These are phyloP conservation scores for Wallemia ichthyophaga DNA, from an alignment of 1,284 basidiomycete species.

Conservation along the genomic window DNA sequence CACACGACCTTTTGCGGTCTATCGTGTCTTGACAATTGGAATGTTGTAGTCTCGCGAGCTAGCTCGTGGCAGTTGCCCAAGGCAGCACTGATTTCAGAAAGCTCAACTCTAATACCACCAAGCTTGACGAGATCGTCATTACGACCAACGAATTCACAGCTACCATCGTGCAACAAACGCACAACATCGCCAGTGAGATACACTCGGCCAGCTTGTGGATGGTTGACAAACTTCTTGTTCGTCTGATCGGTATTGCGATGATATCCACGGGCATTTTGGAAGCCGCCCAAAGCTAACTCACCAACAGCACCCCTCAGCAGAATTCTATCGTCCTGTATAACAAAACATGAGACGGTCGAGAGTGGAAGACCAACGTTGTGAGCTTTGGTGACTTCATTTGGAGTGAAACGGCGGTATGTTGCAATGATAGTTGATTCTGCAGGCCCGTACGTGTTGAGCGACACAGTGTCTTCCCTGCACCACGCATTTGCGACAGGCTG, in stretches of 20 bases:
- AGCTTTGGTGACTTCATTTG: constrained; percentile 13
- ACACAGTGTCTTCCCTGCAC: constrained; percentile 12
- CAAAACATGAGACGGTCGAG: constrained; percentile 13
- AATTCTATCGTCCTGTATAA: constrained; percentile 10
- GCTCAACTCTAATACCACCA: constrained; percentile 16
- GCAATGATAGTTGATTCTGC: constrained; percentile 14
- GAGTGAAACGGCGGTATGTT: constrained; percentile 11
- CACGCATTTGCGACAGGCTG: constrained; percentile 16
- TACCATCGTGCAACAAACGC: constrained; percentile 12
- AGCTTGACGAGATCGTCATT: constrained; percentile 17
- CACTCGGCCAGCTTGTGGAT: constrained; percentile 11
- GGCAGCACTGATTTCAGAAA: constrained; percentile 16
- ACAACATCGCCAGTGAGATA: constrained; percentile 14
- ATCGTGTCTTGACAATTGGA: constrained; percentile 9
- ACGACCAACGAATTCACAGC: constrained; percentile 16
- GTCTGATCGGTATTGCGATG: constrained; percentile 13
- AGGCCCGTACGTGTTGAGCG: constrained; percentile 13
- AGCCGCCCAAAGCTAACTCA: constrained; percentile 12
- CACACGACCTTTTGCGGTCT: constrained; percentile 10
- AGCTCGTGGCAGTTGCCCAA: constrained; percentile 10
- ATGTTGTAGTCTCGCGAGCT: constrained; percentile 13
- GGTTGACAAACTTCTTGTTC: constrained; percentile 8
- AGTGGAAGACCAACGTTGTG: constrained; percentile 16
- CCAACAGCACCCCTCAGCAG: constrained; percentile 16
- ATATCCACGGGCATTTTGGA: constrained; percentile 14